A percentile compares a stretch with the other conserved stretches of the same genome.
Evolutionary conservation across 371 early-diverging fungal species (phyloP).

Genomic region (Chytridiales sp.): DNA sequence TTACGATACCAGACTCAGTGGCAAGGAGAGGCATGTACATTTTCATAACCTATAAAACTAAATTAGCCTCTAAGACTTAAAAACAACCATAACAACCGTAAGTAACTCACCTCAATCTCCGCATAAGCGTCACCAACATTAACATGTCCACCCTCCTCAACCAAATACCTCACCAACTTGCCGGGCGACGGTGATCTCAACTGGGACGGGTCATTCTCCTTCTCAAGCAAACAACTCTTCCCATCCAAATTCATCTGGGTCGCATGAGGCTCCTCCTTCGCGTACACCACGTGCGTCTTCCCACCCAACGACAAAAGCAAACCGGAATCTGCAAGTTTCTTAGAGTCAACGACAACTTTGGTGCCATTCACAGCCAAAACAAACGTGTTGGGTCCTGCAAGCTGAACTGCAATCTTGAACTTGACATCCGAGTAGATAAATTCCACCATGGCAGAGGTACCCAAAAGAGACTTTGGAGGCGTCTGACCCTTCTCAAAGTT

Average conservation of each 20-base stretch:
- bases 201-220: slow-evolving; percentile 94
- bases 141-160: slow-evolving; percentile 90
- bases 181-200: slow-evolving; percentile 95
- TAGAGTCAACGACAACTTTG: slow-evolving; percentile 76
- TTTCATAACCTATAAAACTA: slow-evolving; percentile 84
- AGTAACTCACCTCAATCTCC: slow-evolving; percentile 80
- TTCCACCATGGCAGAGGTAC: slow-evolving; percentile 75
- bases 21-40: slow-evolving; percentile 98
- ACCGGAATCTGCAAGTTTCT: slow-evolving; percentile 88
- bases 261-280: slow-evolving; percentile 84
- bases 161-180: slow-evolving; percentile 88
- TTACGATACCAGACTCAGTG: slow-evolving; percentile 85
- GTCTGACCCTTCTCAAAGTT: slow-evolving; percentile 85
- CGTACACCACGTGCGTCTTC: slow-evolving; percentile 86
- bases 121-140: slow-evolving; percentile 89
- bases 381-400: slow-evolving; percentile 79
- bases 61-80: slow-evolving; percentile 4
- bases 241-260: slow-evolving; percentile 89
- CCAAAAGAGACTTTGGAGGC: slow-evolving; percentile 73
- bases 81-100: slow-evolving; percentile 8
- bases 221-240: slow-evolving; percentile 88
- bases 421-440: slow-evolving; percentile 88
- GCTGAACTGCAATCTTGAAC: slow-evolving; percentile 81
- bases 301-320: slow-evolving; percentile 88
- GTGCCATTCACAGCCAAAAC: slow-evolving; percentile 75